Base-by-base conservation (phyloP, 2,329 filamentous ascomycete species). In the Rhynchosporium agropyri region DNA sequence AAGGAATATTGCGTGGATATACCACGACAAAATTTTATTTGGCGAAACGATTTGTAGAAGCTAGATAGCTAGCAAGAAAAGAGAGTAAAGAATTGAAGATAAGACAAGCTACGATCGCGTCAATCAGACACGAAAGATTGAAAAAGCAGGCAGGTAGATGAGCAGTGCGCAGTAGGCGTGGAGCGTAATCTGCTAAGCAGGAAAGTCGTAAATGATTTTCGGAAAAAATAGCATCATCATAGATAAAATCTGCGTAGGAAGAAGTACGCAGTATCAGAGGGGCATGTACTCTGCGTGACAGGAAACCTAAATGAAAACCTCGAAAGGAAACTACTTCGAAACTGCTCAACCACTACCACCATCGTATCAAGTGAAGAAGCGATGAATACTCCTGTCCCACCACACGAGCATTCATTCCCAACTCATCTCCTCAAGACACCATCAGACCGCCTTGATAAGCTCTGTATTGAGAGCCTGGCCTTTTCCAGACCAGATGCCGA, bases 401-500 rank as follows among this genome's bases (percentile, higher is more conserved):
- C 53, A 38, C 53, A 50, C 51, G 10, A 31, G 33, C 9, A 3
- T 28, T 33, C 40, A 5, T 48, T 29, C 40, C 40, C 38, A 12
- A 6, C n/a, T 28, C 5, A 13, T 4, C n/a, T 13, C 26, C 28
- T 20, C 20, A 1, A 20, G 13, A 38, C 50, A 9, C 3, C 49
- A 31, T 42, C 20, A 58, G 10, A 55, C 60, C 20, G 45, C 45
- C 42, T 9, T 40, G 7, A 12, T 33, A 20, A 50, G n/a, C 2
- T 46, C 45, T 9, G 36, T 38, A 5, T 20, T 31, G 8, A 43
- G 43, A 8, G 60, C 20, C 45, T 62, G 53, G 15, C 55, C 60
- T 28, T 46, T 60, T 7, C 60, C 63, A 2, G 50, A 57, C 63
- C 63, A 65, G 8, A 65, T 61, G 4, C 63, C 51, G 43, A 65